phyloP scores from a whole-genome alignment of 768 basidiomycete genomes.

The Termitomyces sp. region DNA sequence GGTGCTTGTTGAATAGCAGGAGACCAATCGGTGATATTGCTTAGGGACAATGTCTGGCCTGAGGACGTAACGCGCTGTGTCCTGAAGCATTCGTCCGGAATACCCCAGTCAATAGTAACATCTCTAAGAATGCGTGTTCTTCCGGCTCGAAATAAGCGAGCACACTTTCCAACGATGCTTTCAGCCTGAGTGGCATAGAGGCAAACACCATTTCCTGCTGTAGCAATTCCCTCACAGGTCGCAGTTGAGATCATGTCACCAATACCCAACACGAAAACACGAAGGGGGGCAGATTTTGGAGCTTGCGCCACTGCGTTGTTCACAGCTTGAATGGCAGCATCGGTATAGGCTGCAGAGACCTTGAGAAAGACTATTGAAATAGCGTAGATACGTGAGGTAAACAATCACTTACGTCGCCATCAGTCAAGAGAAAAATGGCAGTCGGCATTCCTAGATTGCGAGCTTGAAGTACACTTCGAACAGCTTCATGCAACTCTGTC shows the following conservation, averaged over 20 bases:
- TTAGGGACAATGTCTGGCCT: conserved; percentile 13
- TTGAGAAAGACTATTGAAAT: conserved; percentile 3
- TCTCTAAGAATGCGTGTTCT: conserved; percentile 39
- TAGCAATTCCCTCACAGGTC: conserved; percentile 50
- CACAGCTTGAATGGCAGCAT: conserved; percentile 20
- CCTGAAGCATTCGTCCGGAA: conserved; percentile 21
- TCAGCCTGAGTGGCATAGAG: conserved; percentile 42
- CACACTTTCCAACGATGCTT: conserved; percentile 43
- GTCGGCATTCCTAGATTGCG: conserved; percentile 34
- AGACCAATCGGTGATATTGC: conserved; percentile 20
- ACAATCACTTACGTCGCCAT: conserved; percentile 37
- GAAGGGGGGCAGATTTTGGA: conserved; percentile 26
- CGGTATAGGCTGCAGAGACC: conserved; percentile 19
- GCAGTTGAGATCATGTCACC: conserved; percentile 44
- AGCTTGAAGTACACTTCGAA: conserved; percentile 30
- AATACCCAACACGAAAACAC: conserved; percentile 57
- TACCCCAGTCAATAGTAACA: conserved; percentile 47
- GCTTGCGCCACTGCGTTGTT: conserved; percentile 27
- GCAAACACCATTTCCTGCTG: conserved; percentile 45
- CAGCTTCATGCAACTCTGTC: conserved; percentile 42
- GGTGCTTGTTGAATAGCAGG: conserved; percentile 33
- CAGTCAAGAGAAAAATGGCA: conserved; percentile 53
- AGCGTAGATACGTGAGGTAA: neutral
- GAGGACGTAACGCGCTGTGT: conserved; percentile 16
- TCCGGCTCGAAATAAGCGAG: conserved; percentile 46